A percentile compares a stretch with the other conserved stretches of the same genome.
These are phyloP conservation scores for Wickerhamiella qilinensis DNA, from an alignment of 805 yeast genomes.

Conservation along the genomic window DNA sequence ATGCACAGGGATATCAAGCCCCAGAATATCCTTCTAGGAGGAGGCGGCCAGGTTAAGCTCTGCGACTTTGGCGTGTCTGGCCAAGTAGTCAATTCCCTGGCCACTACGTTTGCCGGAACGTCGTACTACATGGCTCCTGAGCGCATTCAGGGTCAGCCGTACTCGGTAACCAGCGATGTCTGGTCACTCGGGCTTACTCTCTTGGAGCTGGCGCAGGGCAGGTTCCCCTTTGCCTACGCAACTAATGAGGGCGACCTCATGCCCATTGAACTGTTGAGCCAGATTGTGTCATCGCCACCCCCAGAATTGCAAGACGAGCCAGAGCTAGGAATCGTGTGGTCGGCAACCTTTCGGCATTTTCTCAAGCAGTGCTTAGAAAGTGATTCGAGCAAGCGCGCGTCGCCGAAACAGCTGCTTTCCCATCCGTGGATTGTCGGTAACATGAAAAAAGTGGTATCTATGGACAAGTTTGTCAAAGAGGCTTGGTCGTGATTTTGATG, in stretches of 20 bases:
- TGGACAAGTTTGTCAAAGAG: slow-evolving; percentile 69
- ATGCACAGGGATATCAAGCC: slow-evolving; percentile 96
- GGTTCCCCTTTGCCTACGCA: slow-evolving; percentile 57
- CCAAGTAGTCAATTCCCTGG: slow-evolving; percentile 85
- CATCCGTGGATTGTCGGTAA: slow-evolving; percentile 91
- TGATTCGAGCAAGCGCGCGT: slow-evolving; percentile 65
- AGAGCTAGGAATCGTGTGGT: slow-evolving; percentile 61
- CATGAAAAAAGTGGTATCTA: slow-evolving; percentile 51
- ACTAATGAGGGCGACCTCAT: slow-evolving; percentile 28
- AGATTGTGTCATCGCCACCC: slow-evolving; percentile 60
- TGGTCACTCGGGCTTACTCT: slow-evolving; percentile 93
- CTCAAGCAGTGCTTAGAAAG: slow-evolving; percentile 66
- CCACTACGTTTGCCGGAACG: slow-evolving; percentile 94
- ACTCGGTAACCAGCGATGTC: slow-evolving; percentile 86
- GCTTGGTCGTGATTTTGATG: slow-evolving; percentile 37
- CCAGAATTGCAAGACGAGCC: slow-evolving; percentile 72
- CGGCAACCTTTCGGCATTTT: slow-evolving; percentile 67
- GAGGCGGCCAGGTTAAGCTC: slow-evolving; percentile 66
- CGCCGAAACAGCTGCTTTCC: slow-evolving; percentile 80
- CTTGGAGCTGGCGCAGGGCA: slow-evolving; percentile 84
- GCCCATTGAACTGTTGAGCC: slow-evolving; percentile 74
- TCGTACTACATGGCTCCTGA: slow-evolving; percentile 99
- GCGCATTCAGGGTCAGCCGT: slow-evolving; percentile 87
- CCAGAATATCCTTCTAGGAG: slow-evolving; percentile 69
- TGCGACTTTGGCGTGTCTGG: slow-evolving; percentile 98